Evolutionary conservation across 768 basidiomycete genomes (phyloP), one percentile per base, ranked within the genome.

Genomic region (Mycena leptocephala): DNA sequence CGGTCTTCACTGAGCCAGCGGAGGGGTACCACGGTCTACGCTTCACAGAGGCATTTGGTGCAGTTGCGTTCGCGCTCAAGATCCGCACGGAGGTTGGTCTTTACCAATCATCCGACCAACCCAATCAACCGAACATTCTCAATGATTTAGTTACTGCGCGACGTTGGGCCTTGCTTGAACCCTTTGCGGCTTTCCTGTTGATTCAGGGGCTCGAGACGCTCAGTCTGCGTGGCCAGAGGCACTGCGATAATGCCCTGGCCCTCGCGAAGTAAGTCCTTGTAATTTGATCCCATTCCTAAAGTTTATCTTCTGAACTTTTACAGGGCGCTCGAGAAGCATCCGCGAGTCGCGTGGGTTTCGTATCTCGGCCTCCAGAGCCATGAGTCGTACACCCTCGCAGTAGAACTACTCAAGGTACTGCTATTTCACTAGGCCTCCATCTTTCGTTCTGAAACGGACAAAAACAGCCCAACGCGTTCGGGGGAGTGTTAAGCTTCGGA

Each of bases 171-270:
- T 13, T 80, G 86, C 20, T 75, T 95, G 78, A 94, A 93, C 93
- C 95, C 33, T 94, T 95, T 80, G 92, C 85, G 7, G 93, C 93
- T 1, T 95, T 95, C 86, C 88, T 95, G 55, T 88, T 95, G 13
- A 85, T 96, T n/a, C 93, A 94, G 80, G 95, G 95, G 48, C 87
- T 95, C 33, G 95, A 96, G 85, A 96, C 95, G 8, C 90, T 95
- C 70, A 92, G 90, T 75, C 84, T 96, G 67, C 90, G 95, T 20
- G 92, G 88, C 10, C 90, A 96, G 85, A 84, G 95, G 65, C 95
- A 96, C 82, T 89, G 88, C 65, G 88, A 92, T 46, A 96, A 96
- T 76, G 92, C 93, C 0, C 87, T 96, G 18, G 89, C 88, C 5
- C 88, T 96, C 26, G 95, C 95, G 0, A 83, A 86, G 86, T 90